Conservation (phyloP, 495 filamentous ascomycete genomes). For the Recurvomyces mirabilis region DNA sequence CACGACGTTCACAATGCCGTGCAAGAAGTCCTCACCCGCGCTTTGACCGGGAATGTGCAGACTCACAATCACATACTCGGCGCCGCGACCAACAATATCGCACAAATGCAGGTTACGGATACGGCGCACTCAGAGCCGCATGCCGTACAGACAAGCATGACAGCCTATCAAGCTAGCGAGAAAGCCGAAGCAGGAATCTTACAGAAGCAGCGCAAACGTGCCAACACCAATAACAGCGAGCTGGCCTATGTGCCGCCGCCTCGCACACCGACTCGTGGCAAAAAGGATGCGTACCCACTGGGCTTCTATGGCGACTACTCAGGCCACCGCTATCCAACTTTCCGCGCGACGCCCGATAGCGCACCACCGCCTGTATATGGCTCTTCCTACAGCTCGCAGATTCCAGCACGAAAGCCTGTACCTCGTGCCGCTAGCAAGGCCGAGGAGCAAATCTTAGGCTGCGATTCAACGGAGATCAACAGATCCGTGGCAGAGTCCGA, state of each 20-base stretch:
- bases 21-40: not conserved
- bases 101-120: slow-evolving; percentile 7
- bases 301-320: slow-evolving; percentile 17
- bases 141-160: not conserved
- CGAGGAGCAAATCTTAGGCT: too few species aligned
- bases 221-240: slow-evolving; percentile 7
- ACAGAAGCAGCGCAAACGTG: not conserved
- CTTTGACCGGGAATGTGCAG: not conserved
- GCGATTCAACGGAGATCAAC: too few species aligned
- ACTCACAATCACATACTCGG: slow-evolving; percentile 1
- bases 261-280: slow-evolving; percentile 7
- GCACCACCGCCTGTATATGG: slow-evolving; percentile 2
- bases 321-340: slow-evolving; percentile 12
- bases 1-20: too few species aligned
- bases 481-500: too few species aligned
- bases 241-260: slow-evolving; percentile 12
- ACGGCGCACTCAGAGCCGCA: not conserved
- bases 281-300: slow-evolving; percentile 15
- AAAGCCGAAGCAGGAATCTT: not conserved
- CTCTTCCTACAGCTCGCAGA: slow-evolving; percentile 4
- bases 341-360: not conserved
- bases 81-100: not conserved
- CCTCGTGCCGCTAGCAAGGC: not conserved
- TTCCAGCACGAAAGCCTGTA: slow-evolving; percentile 7
- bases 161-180: not conserved